A percentile compares a stretch with the other conserved stretches of the same genome.
phyloP scores from a whole-genome alignment of 306 rosid genomes.

The Lathyrus oleraceus region DNA sequence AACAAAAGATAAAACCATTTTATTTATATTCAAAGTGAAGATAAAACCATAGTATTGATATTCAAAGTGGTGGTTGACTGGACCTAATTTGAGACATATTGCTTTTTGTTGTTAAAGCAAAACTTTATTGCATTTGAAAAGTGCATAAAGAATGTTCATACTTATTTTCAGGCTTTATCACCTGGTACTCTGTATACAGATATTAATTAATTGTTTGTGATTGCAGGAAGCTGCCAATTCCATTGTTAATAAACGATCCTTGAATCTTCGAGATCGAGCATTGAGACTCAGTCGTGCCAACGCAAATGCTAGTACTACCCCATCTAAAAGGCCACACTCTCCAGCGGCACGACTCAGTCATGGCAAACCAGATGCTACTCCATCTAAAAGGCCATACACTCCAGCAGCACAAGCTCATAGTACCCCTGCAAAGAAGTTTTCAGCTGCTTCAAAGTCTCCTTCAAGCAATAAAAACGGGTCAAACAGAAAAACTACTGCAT shows the following conservation, averaged over 20 bases:
- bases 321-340: constrained; percentile 50
- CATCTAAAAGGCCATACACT: constrained; percentile 52
- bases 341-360: constrained; percentile 25
- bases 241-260: constrained; percentile 54
- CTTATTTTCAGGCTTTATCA: constrained; percentile 7
- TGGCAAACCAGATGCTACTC: constrained; percentile 57
- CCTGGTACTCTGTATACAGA: not conserved
- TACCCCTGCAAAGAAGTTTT: constrained; percentile 57
- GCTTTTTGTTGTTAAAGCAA: not conserved
- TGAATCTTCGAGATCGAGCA: constrained; percentile 74
- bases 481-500: constrained; percentile 33
- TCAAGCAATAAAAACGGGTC: constrained; percentile 37
- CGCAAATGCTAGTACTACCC: constrained; percentile 51
- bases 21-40: not conserved
- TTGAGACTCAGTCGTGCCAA: constrained; percentile 65
- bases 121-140: not conserved
- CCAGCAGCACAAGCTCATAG: constrained; percentile 35
- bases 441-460: constrained; percentile 42
- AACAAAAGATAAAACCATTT: not conserved
- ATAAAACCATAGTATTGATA: not conserved
- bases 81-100: constrained; percentile 4
- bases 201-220: constrained; percentile 17
- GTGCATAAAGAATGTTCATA: not conserved
- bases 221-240: constrained; percentile 79
- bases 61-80: constrained; percentile 10